phyloP scores from a whole-genome alignment of 805 yeast species.

The Wickerhamomyces mucosus region DNA sequence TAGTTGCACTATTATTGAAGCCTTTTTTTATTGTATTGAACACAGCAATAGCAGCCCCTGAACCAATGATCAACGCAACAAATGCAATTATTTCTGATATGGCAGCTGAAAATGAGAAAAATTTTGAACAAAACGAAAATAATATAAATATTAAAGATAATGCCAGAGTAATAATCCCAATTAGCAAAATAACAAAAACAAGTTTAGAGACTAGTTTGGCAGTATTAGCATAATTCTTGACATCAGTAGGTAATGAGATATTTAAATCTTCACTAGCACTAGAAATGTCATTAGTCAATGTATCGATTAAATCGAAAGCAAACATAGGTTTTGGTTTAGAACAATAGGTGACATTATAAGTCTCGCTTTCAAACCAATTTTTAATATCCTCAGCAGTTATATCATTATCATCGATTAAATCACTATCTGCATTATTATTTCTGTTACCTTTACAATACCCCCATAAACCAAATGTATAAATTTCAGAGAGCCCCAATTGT shows the following conservation, averaged over 20 bases:
- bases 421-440: too few species aligned
- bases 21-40: constrained; percentile 37
- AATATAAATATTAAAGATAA: constrained; percentile 33
- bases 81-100: constrained; percentile 23
- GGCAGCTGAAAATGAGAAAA: constrained; percentile 6
- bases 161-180: constrained; percentile 36
- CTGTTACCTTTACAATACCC: constrained; percentile 46
- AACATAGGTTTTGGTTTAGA: constrained; percentile 44
- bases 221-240: constrained; percentile 35
- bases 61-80: constrained; percentile 29
- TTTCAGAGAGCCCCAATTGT: constrained; percentile 30
- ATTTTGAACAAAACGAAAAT: constrained; percentile 35
- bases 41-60: constrained; percentile 58
- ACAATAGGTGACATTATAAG: constrained; percentile 37
- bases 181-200: constrained; percentile 45
- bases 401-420: too few species aligned
- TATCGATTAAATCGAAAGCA: constrained; percentile 42
- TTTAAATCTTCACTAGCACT: constrained; percentile 6
- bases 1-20: constrained; percentile 37
- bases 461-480: constrained; percentile 51
- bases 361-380: constrained; percentile 4
- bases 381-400: constrained; percentile 1
- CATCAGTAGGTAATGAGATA: constrained; percentile 40
- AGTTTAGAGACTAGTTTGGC: constrained; percentile 43
- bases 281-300: constrained; percentile 18